These are phyloP conservation scores for Arthromyces matolae DNA, from an alignment of 768 basidiomycete genomes.

Conservation along the genomic window DNA sequence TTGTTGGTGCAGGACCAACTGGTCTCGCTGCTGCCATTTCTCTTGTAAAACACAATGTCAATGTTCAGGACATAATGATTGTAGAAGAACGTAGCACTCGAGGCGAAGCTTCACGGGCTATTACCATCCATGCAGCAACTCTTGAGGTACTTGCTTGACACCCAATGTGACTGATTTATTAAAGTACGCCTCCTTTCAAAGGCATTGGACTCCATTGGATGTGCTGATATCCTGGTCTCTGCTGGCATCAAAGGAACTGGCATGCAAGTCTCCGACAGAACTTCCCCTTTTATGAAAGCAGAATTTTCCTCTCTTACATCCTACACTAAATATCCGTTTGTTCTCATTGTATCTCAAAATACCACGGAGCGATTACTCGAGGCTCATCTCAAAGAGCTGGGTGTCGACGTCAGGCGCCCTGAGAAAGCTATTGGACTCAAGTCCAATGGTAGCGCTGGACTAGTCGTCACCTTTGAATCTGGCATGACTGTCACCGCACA, in stretches of 20 bases:
- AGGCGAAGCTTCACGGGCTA: constrained; percentile 39
- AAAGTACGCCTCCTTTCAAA: constrained; percentile 17
- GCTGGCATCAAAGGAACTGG: constrained; percentile 30
- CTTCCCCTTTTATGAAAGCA: constrained; percentile 21
- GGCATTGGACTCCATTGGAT: constrained; percentile 44
- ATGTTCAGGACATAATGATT: constrained; percentile 38
- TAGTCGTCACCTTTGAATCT: constrained; percentile 44
- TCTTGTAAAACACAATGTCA: constrained; percentile 38
- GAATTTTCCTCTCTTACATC: constrained; percentile 32
- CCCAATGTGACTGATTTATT: not conserved
- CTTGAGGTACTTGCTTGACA: constrained; percentile 36
- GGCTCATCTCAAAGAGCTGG: constrained; percentile 27
- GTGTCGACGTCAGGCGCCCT: constrained; percentile 33
- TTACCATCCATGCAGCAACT: constrained; percentile 48
- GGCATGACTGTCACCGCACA: constrained; percentile 40
- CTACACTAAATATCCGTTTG: constrained; percentile 43
- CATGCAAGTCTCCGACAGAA: constrained; percentile 28
- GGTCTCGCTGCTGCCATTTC: constrained; percentile 46
- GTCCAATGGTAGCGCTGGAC: constrained; percentile 23
- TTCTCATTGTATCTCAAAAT: constrained; percentile 40
- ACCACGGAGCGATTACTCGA: constrained; percentile 39
- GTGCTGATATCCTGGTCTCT: constrained; percentile 34
- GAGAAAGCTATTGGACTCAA: constrained; percentile 38
- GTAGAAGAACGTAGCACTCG: constrained; percentile 36
- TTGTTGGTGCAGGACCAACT: constrained; percentile 49